Conservation (phyloP, 1,284 basidiomycete genomes). For the Stygiomarasmius scandens region DNA sequence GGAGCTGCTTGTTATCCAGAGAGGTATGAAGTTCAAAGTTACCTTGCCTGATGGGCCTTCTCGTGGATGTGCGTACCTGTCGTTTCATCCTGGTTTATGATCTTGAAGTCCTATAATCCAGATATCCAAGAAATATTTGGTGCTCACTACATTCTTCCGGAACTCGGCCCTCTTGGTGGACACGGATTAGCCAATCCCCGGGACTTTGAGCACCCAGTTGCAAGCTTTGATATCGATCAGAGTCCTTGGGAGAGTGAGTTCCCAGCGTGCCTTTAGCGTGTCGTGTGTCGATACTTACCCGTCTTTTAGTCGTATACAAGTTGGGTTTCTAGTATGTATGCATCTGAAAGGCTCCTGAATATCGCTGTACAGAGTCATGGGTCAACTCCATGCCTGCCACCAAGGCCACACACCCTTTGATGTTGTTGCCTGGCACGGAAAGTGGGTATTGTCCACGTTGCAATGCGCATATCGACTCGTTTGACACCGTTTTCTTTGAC, state of each 20-base stretch:
- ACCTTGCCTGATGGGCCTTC: slow-evolving; percentile 57
- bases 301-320: slow-evolving; percentile 49
- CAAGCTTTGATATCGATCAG: slow-evolving; percentile 66
- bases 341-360: not conserved
- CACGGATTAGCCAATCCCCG: slow-evolving; percentile 64
- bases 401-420: slow-evolving; percentile 76
- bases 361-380: slow-evolving; percentile 46
- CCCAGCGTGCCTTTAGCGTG: not conserved
- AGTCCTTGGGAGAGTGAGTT: slow-evolving; percentile 57
- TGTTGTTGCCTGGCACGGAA: slow-evolving; percentile 73
- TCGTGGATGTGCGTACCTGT: slow-evolving; percentile 46
- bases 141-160: slow-evolving; percentile 65
- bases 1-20: slow-evolving; percentile 65
- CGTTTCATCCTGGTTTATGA: no score
- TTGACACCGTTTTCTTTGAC: not conserved
- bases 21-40: slow-evolving; percentile 68
- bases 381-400: slow-evolving; percentile 55
- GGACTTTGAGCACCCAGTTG: slow-evolving; percentile 67
- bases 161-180: slow-evolving; percentile 67
- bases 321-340: slow-evolving; percentile 16
- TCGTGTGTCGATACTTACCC: not conserved
- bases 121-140: slow-evolving; percentile 67
- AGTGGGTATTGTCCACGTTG: slow-evolving; percentile 39
- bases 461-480: not conserved
- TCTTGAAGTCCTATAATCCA: no score